phyloP scores from a whole-genome alignment of 1,284 basidiomycete species.

The Pholiota adiposa region DNA sequence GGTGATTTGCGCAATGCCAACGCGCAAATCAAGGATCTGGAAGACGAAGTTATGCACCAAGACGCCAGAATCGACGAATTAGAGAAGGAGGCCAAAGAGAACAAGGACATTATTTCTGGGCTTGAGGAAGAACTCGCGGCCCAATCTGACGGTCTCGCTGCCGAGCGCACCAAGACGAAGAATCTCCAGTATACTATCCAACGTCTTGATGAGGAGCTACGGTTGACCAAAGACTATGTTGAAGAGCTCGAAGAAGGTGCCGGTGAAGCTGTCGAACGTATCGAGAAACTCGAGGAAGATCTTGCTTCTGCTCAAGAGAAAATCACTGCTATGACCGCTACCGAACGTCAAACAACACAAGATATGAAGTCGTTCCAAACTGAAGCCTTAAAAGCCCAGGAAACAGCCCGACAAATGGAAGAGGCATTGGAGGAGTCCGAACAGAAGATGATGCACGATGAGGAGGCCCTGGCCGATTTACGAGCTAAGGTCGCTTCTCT shows the following conservation, averaged over 20 bases:
- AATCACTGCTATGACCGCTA: conserved; percentile 45
- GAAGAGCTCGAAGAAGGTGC: conserved; percentile 60
- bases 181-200: conserved; percentile 51
- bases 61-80: conserved; percentile 55
- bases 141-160: conserved; percentile 41
- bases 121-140: conserved; percentile 44
- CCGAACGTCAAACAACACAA: conserved; percentile 51
- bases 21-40: conserved; percentile 56
- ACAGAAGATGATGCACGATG: conserved; percentile 64
- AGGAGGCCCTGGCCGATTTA: conserved; percentile 55
- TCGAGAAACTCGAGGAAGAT: conserved; percentile 57
- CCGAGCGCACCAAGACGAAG: conserved; percentile 39
- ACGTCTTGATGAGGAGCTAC: conserved; percentile 41
- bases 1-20: conserved; percentile 62
- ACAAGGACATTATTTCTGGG: conserved; percentile 45
- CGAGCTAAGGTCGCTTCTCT: conserved; percentile 55
- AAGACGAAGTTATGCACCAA: conserved; percentile 53
- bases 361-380: conserved; percentile 55
- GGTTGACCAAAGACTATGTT: conserved; percentile 50
- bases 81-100: conserved; percentile 56
- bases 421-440: conserved; percentile 74
- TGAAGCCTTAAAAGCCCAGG: conserved; percentile 53
- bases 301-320: conserved; percentile 50
- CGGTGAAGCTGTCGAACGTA: conserved; percentile 46
- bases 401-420: conserved; percentile 67